Percentiles rank a stretch among this genome's conserved stretches.
These are phyloP conservation scores for Psilocybe azurescens DNA, from an alignment of 768 basidiomycete species.

Conservation along the genomic window DNA sequence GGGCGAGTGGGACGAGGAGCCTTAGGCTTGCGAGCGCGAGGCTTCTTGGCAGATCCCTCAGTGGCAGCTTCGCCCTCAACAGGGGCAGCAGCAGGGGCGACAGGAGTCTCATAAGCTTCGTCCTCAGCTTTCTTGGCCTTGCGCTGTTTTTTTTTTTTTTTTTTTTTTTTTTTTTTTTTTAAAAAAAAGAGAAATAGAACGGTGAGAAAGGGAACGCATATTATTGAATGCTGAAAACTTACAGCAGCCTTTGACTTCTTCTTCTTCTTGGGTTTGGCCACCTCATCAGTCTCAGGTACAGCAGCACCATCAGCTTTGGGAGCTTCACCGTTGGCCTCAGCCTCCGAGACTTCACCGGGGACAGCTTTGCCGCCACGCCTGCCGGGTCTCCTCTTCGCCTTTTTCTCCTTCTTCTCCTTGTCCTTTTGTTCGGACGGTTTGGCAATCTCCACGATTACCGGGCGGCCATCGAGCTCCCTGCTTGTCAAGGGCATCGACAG, in stretches of 20 bases:
- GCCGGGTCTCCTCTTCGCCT: constrained; percentile 79
- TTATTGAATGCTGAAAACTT: constrained; percentile 33
- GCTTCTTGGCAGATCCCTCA: constrained; percentile 50
- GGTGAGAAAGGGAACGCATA: neutral
- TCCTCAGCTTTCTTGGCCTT: constrained; percentile 51
- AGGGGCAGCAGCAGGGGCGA: constrained; percentile 38
- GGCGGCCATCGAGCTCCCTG: constrained; percentile 89
- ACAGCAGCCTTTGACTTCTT: constrained; percentile 72
- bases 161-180: constrained; percentile 10
- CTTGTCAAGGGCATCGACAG: constrained; percentile 86
- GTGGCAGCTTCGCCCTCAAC: constrained; percentile 44
- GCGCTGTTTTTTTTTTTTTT: constrained; percentile 46
- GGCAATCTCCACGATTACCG: constrained; percentile 90
- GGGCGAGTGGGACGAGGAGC: constrained; percentile 66
- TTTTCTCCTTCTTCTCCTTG: constrained; percentile 80
- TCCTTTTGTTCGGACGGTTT: constrained; percentile 91
- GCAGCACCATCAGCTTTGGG: constrained; percentile 59
- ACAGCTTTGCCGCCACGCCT: constrained; percentile 88
- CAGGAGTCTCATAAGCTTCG: constrained; percentile 37
- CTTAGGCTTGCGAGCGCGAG: constrained; percentile 62
- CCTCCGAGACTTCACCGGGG: constrained; percentile 88
- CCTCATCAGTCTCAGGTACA: constrained; percentile 63
- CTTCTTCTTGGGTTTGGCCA: constrained; percentile 85
- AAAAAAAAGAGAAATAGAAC: constrained; percentile 1
- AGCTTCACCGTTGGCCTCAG: constrained; percentile 83